A percentile compares a stretch with the other conserved stretches of the same genome.
Evolutionary conservation across 1,284 basidiomycete genomes (phyloP).

Genomic region (Austroboletus rostrupii): DNA sequence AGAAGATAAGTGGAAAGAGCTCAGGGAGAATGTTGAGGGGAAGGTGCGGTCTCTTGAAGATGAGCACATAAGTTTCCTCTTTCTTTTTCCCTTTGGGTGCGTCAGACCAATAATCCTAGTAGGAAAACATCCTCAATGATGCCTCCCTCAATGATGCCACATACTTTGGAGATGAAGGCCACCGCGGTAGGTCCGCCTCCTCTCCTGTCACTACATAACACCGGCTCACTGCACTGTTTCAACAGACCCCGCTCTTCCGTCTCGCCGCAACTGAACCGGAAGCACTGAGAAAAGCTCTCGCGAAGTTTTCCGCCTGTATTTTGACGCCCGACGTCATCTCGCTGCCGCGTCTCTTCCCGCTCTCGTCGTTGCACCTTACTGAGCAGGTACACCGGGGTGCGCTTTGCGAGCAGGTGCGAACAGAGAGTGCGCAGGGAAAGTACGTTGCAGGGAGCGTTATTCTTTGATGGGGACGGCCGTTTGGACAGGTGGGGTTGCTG

Average conservation of each 20-base stretch:
- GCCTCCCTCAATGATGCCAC: constrained; percentile 69
- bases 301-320: constrained; percentile 65
- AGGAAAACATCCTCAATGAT: constrained; percentile 65
- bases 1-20: constrained; percentile 48
- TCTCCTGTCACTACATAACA: not conserved
- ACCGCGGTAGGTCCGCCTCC: constrained; percentile 52
- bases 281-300: constrained; percentile 52
- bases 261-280: constrained; percentile 54
- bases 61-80: constrained; percentile 64
- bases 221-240: not conserved
- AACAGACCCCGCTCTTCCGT: constrained; percentile 69
- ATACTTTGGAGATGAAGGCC: constrained; percentile 52
- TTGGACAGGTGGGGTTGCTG: constrained; percentile 68
- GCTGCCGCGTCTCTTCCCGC: constrained; percentile 68
- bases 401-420: constrained; percentile 73
- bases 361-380: constrained; percentile 66
- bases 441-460: constrained; percentile 90
- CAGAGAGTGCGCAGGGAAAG: constrained; percentile 48
- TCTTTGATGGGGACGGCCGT: constrained; percentile 77
- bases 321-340: constrained; percentile 71
- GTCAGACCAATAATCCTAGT: constrained; percentile 42
- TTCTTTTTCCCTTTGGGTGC: too few species aligned
- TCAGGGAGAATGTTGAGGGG: constrained; percentile 62
- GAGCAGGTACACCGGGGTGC: constrained; percentile 65
- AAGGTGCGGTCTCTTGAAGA: constrained; percentile 66